These are phyloP conservation scores for Polytrichum formosum DNA, from an alignment of 225 moss, liverwort and hornwort species.

Conservation along the genomic window DNA sequence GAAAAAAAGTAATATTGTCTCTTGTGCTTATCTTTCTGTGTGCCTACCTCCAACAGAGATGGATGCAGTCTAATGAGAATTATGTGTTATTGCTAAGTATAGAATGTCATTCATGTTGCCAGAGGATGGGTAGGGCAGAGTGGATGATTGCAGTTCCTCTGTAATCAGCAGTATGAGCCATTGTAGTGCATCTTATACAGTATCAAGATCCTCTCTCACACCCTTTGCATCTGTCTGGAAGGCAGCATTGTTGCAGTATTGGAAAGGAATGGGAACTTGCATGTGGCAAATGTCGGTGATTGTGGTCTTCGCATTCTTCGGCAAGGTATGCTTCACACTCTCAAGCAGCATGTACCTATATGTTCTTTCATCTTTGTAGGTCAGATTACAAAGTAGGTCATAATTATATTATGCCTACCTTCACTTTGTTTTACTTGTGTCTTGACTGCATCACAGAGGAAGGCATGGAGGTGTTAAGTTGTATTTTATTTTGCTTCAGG, in stretches of 20 bases:
- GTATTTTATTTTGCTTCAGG: conserved; percentile 34
- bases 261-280: conserved; percentile 76
- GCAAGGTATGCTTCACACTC: conserved; percentile 30
- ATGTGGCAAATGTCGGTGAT: conserved; percentile 92
- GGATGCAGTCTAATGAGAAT: not conserved
- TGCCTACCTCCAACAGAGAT: not conserved
- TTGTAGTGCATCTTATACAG: not conserved
- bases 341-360: too few relatives aligned
- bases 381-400: too few relatives aligned
- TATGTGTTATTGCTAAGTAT: not conserved
- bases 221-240: conserved; percentile 38
- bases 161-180: not conserved
- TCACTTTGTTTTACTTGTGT: too few relatives aligned
- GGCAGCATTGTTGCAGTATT: conserved; percentile 81
- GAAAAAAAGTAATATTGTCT: too few relatives aligned
- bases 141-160: too few relatives aligned
- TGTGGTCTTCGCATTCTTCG: conserved; percentile 89
- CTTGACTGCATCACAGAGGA: not conserved
- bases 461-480: not conserved
- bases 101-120: not conserved
- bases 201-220: conserved; percentile 10
- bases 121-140: too few relatives aligned
- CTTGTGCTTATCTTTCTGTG: too few relatives aligned
- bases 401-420: too few relatives aligned
- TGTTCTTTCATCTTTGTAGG: too few relatives aligned